Evolutionary conservation across 352 stramenopile species (phyloP).

Genomic region (Paralagenidium karlingii): DNA sequence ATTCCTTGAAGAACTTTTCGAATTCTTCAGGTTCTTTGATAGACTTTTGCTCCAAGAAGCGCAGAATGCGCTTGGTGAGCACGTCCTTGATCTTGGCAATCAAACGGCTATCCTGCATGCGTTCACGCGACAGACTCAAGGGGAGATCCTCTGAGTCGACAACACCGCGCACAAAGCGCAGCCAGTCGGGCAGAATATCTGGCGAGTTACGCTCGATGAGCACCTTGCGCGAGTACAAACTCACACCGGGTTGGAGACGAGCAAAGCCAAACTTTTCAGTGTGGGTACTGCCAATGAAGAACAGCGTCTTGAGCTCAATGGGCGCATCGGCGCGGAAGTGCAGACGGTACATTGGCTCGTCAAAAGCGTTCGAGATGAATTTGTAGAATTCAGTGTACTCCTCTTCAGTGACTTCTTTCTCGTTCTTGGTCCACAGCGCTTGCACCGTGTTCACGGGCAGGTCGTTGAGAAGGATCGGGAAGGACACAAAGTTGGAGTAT

Average conservation of each 20-base stretch:
- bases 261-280: slow-evolving; percentile 95
- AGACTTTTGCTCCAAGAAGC: slow-evolving; percentile 76
- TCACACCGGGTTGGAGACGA: slow-evolving; percentile 94
- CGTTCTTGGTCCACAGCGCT: slow-evolving; percentile 96
- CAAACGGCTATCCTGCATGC: slow-evolving; percentile 96
- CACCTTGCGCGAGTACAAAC: slow-evolving; percentile 98
- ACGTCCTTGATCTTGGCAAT: slow-evolving; percentile 95
- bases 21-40: slow-evolving; percentile 95
- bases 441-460: slow-evolving; percentile 97
- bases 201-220: slow-evolving; percentile 97
- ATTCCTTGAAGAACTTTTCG: slow-evolving; percentile 97
- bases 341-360: slow-evolving; percentile 88
- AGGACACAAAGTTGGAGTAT: slow-evolving; percentile 99
- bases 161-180: slow-evolving; percentile 83
- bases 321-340: slow-evolving; percentile 98
- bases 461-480: slow-evolving; percentile 97
- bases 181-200: slow-evolving; percentile 97
- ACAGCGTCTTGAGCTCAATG: slow-evolving; percentile 96
- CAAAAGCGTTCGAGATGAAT: slow-evolving; percentile 93
- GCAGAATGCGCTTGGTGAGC: slow-evolving; percentile 88
- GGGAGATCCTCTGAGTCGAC: slow-evolving; percentile 98
- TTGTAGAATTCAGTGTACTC: slow-evolving; percentile 97
- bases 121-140: slow-evolving; percentile 97
- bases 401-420: slow-evolving; percentile 92
- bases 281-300: slow-evolving; percentile 96